A percentile compares a stretch with the other conserved stretches of the same genome.
Conservation (phyloP, 2,329 filamentous ascomycete genomes). For the Aspergillus sp. region DNA sequence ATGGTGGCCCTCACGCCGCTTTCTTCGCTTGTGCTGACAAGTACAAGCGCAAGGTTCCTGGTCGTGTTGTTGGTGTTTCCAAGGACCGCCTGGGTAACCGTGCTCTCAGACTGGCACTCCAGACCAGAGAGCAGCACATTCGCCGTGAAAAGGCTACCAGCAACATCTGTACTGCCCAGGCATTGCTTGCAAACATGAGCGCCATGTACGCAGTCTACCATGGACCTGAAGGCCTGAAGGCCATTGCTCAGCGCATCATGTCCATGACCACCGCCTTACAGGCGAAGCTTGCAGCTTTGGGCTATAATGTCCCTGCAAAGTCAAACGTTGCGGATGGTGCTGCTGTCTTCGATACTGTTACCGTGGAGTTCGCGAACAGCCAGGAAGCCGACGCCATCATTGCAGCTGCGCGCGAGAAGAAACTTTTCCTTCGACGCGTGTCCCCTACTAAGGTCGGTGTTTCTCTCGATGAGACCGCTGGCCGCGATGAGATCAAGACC, state of each 20-base stretch:
- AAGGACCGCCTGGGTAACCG: conserved; percentile 83
- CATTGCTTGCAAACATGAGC: conserved; percentile 91
- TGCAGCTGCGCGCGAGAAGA: conserved; percentile 50
- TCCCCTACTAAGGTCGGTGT: conserved; percentile 65
- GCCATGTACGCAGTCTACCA: conserved; percentile 95
- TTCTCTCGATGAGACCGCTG: conserved; percentile 75
- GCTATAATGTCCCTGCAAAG: conserved; percentile 62
- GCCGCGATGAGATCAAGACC: conserved; percentile 55
- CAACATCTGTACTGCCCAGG: conserved; percentile 96
- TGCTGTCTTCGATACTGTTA: conserved; percentile 77
- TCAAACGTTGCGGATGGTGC: conserved; percentile 57
- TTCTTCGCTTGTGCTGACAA: conserved; percentile 93
- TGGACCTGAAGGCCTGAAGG: conserved; percentile 77
- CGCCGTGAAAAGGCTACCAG: conserved; percentile 94
- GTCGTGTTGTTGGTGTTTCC: conserved; percentile 84
- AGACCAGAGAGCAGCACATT: conserved; percentile 95
- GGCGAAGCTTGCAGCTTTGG: conserved; percentile 61
- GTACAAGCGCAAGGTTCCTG: conserved; percentile 92
- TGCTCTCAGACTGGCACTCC: conserved; percentile 79
- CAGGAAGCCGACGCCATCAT: conserved; percentile 54
- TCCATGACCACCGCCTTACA: conserved; percentile 70
- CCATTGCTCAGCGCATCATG: conserved; percentile 77
- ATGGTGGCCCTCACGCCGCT: conserved; percentile 90
- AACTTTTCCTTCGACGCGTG: conserved; percentile 64
- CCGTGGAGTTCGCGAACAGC: conserved; percentile 58